Evolutionary conservation across 73 alveolate genomes (phyloP).

Genomic region (Paramecium sexaurelia): DNA sequence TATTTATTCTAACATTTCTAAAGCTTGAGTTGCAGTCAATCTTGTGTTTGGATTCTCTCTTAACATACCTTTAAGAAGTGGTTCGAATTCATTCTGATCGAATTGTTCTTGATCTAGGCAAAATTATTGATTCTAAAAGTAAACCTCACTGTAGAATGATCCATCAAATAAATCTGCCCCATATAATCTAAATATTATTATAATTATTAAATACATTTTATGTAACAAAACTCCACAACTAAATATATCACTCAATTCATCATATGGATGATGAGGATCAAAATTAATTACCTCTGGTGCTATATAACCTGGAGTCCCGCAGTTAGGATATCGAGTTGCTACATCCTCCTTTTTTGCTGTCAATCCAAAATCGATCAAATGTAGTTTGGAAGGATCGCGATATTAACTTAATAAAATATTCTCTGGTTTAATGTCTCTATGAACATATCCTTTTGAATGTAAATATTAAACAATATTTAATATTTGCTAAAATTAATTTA

Average conservation of each 20-base stretch:
- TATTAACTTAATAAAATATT: neutral
- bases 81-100: neutral
- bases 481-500: neutral
- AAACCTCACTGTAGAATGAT: neutral
- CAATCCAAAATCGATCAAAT: constrained; percentile 49
- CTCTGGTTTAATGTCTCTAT: constrained; percentile 62
- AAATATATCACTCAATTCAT: constrained; percentile 18
- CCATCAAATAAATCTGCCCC: neutral
- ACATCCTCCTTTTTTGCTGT: neutral
- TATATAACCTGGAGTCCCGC: constrained; percentile 56
- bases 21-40: neutral
- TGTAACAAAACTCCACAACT: constrained; percentile 33
- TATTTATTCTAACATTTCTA: neutral
- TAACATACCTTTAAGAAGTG: neutral
- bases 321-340: neutral
- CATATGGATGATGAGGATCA: neutral
- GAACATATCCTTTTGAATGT: constrained; percentile 36
- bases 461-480: neutral
- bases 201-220: neutral
- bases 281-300: constrained; percentile 32
- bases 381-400: neutral
- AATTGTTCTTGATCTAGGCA: neutral
- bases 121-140: neutral
- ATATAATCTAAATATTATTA: neutral
- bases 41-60: neutral